These are phyloP conservation scores for Talaromyces trachyspermus DNA, from an alignment of 495 filamentous ascomycete species.

Conservation along the genomic window DNA sequence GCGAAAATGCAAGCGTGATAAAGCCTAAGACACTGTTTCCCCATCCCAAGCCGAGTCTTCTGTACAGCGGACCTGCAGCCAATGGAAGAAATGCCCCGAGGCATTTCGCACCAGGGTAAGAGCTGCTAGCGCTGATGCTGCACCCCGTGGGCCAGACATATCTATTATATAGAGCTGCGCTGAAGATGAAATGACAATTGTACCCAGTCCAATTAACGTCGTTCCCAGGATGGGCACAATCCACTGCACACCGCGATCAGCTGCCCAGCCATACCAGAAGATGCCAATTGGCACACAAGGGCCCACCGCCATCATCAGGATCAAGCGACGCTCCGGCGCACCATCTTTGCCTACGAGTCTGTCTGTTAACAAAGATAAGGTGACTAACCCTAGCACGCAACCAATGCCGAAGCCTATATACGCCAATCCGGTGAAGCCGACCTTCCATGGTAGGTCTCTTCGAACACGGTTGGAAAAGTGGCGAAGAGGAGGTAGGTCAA, in stretches of 20 bases:
- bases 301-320: conserved; percentile 5
- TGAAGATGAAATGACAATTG: conserved; percentile 8
- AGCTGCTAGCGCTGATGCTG: conserved; percentile 17
- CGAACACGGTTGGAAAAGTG: conserved; percentile 40
- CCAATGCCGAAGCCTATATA: conserved; percentile 50
- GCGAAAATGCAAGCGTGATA: conserved; percentile 41
- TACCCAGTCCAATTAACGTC: conserved; percentile 14
- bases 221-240: conserved; percentile 22
- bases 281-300: conserved; percentile 18
- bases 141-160: conserved; percentile 54
- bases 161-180: conserved; percentile 56
- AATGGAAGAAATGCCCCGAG: conserved; percentile 34
- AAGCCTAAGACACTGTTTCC: conserved; percentile 50
- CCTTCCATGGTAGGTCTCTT: conserved; percentile 43
- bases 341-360: not conserved
- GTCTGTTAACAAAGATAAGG: not conserved
- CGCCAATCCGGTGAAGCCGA: conserved; percentile 48
- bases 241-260: conserved; percentile 16
- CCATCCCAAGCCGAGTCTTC: conserved; percentile 43
- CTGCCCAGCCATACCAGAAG: conserved; percentile 24
- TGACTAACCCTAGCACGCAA: conserved; percentile 22
- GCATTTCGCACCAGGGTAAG: conserved; percentile 3
- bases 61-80: conserved; percentile 45
- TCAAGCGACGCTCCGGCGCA: conserved; percentile 5
- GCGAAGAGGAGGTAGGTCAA: conserved; percentile 40